Evolutionary conservation across 495 filamentous ascomycete species (phyloP).

Genomic region (Schizothecium vesticola): DNA sequence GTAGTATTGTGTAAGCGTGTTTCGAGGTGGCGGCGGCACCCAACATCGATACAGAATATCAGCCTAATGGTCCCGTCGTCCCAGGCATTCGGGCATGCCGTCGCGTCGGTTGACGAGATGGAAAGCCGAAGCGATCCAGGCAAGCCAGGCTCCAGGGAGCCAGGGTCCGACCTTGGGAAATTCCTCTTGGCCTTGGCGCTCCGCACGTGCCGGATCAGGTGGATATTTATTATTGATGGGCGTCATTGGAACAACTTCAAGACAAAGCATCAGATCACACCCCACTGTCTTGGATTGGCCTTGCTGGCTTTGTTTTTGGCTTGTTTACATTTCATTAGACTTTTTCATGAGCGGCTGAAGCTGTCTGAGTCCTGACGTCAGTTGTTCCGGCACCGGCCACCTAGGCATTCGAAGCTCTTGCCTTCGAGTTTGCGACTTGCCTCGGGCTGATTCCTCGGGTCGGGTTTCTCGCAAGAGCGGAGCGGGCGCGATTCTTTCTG

Average conservation of each 20-base stretch:
- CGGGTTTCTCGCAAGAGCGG: not conserved
- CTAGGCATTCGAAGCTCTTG: not conserved
- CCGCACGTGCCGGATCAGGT: not conserved
- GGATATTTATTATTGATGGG: not conserved
- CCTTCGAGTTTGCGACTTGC: not conserved
- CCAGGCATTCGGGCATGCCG: constrained; percentile 4
- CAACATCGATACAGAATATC: constrained; percentile 1
- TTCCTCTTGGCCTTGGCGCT: not conserved
- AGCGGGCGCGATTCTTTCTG: not conserved
- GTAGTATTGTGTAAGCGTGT: not conserved
- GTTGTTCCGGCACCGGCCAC: not conserved
- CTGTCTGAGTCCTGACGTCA: not conserved
- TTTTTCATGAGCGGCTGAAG: not conserved
- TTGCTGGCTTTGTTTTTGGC: not conserved
- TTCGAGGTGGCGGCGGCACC: not conserved
- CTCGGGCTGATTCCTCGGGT: not conserved
- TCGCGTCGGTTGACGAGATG: not conserved
- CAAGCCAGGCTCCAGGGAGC: not conserved
- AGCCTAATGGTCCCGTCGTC: constrained; percentile 6
- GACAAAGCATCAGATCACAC: not conserved
- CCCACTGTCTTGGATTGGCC: not conserved
- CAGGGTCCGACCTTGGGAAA: not conserved
- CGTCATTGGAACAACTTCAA: not conserved
- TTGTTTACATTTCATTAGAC: not conserved
- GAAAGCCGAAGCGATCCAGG: not conserved